Conservation (phyloP, 2,329 filamentous ascomycete species). For the Phialocephala sp. region DNA sequence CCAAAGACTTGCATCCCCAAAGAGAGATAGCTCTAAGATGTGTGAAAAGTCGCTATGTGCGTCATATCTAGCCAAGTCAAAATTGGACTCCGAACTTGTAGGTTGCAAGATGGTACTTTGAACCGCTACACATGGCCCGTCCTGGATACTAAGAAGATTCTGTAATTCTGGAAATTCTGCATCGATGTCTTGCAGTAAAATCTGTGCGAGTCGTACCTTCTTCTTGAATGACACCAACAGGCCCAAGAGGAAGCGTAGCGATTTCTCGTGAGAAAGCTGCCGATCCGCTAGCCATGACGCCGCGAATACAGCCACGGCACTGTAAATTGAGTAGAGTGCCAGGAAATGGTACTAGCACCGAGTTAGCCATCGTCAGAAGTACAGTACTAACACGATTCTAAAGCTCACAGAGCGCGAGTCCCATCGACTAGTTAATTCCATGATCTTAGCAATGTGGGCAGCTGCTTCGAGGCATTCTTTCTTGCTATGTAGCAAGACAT, state of each 20-base stretch:
- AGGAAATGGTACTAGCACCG: constrained; percentile 13
- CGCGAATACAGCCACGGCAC: constrained; percentile 13
- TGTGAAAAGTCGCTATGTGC: background rate
- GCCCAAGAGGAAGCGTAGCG: constrained; percentile 17
- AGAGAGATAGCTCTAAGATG: background rate
- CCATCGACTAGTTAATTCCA: constrained; percentile 23
- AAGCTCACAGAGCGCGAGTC: constrained; percentile 19
- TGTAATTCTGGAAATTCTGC: constrained; percentile 11
- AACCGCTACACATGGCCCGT: constrained; percentile 7
- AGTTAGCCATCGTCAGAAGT: background rate
- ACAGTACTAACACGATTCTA: background rate
- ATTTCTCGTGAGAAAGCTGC: constrained; percentile 7
- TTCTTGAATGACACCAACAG: constrained; percentile 17
- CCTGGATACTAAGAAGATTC: background rate
- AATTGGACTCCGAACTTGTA: background rate
- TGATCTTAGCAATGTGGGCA: constrained; percentile 13
- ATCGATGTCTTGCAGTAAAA: constrained; percentile 21
- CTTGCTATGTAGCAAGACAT: constrained; percentile 14
- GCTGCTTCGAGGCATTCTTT: constrained; percentile 22
- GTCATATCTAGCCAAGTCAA: background rate
- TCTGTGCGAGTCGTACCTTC: constrained; percentile 11
- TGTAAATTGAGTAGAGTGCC: constrained; percentile 12
- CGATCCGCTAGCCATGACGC: constrained; percentile 15
- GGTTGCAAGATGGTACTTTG: background rate
- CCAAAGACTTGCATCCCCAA: background rate